A percentile compares a stretch with the other conserved stretches of the same genome.
phyloP scores from a whole-genome alignment of 768 basidiomycete species.

The Termitomyces bulborhizus region DNA sequence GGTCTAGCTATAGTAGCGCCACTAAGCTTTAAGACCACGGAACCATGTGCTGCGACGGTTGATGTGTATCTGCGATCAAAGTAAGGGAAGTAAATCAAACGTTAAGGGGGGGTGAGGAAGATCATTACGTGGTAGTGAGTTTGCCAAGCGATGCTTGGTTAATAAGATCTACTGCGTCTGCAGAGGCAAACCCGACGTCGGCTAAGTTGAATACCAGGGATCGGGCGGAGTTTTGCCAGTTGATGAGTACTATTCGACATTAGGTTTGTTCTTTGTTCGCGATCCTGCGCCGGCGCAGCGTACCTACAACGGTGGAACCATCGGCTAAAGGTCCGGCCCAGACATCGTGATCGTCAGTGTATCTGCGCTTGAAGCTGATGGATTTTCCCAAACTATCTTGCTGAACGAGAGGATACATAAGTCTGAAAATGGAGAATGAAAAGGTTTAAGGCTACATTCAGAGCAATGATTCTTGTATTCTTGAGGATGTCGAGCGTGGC shows the following conservation, averaged over 20 bases:
- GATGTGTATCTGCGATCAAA: conserved; percentile 25
- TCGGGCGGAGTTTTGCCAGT: conserved; percentile 33
- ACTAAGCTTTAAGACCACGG: conserved; percentile 31
- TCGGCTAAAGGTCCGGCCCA: conserved; percentile 44
- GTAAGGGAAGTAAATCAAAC: neutral
- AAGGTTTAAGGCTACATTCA: conserved; percentile 26
- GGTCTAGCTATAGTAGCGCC: conserved; percentile 17
- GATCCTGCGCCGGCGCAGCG: conserved; percentile 4
- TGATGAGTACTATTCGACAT: conserved; percentile 32
- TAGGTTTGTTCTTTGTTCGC: neutral
- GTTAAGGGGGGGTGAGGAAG: neutral
- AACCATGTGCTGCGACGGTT: conserved; percentile 28
- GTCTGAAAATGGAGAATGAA: neutral
- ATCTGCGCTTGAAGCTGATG: conserved; percentile 38
- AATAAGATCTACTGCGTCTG: conserved; percentile 33
- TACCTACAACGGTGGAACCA: conserved; percentile 40
- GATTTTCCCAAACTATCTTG: conserved; percentile 42
- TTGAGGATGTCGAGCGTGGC: conserved; percentile 31
- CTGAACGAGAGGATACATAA: conserved; percentile 16
- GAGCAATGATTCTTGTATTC: conserved; percentile 34
- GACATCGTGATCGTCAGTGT: conserved; percentile 43
- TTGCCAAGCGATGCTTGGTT: conserved; percentile 30
- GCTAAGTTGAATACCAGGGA: conserved; percentile 35
- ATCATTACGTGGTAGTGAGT: conserved; percentile 28
- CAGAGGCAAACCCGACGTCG: conserved; percentile 36